Percentiles rank a stretch among this genome's conserved stretches.
Evolutionary conservation across 164 flowering plant genomes (phyloP).

Genomic region (Amborella trichopoda): DNA sequence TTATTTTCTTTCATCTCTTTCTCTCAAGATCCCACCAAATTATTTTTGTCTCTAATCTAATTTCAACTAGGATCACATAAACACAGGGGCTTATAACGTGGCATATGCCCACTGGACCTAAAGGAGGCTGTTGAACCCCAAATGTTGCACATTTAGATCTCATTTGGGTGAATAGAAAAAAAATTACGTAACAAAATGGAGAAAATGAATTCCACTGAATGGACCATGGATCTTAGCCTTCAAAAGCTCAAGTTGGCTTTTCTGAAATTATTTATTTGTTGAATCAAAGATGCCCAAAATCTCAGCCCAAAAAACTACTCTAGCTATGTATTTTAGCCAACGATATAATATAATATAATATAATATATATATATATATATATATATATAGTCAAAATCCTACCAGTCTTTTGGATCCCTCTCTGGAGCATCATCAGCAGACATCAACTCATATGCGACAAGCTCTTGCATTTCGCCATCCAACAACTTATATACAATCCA

Average conservation of each 20-base stretch:
- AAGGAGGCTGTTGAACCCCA: too few species aligned
- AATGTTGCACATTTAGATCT: too few species aligned
- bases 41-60: too few species aligned
- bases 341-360: background rate
- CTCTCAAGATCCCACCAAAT: too few species aligned
- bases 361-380: background rate
- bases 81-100: too few species aligned
- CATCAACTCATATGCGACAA: constrained; percentile 76
- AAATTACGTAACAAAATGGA: too few species aligned
- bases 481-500: constrained; percentile 56
- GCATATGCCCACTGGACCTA: too few species aligned
- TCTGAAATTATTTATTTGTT: background rate
- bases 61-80: too few species aligned
- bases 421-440: constrained; percentile 98
- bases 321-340: background rate
- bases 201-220: background rate
- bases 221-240: background rate
- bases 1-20: too few species aligned
- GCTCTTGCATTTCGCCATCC: constrained; percentile 37
- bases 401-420: constrained; percentile 96
- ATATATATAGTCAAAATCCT: constrained; percentile 9
- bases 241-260: background rate
- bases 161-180: too few species aligned
- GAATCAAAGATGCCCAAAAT: too few species aligned
- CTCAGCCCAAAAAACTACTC: background rate